phyloP scores from a whole-genome alignment of 148 eudicot species.

The Camellia sinensis region DNA sequence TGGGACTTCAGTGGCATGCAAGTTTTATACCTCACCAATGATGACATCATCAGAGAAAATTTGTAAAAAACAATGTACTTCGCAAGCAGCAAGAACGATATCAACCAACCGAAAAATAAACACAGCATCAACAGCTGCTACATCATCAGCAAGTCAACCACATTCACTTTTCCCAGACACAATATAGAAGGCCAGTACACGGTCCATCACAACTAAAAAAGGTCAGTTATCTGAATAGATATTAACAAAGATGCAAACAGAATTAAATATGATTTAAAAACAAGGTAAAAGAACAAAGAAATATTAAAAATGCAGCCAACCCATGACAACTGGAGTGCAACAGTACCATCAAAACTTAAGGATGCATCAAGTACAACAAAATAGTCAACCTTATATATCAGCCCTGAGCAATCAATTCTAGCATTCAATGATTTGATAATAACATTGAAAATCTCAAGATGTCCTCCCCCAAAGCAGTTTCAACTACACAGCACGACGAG shows the following conservation, averaged over 20 bases:
- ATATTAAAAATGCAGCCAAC: not conserved
- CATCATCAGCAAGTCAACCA: constrained; percentile 26
- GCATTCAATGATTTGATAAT: constrained; percentile 14
- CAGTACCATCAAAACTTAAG: constrained; percentile 7
- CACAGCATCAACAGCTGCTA: constrained; percentile 35
- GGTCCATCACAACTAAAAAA: constrained; percentile 27
- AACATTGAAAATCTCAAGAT: constrained; percentile 16
- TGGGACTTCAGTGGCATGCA: constrained; percentile 9
- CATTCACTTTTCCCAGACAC: constrained; percentile 8
- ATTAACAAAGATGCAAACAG: not conserved
- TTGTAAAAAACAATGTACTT: constrained; percentile 15
- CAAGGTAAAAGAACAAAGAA: not conserved
- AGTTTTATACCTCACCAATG: constrained; percentile 28
- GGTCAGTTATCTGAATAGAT: not conserved
- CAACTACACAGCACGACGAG: constrained; percentile 6
- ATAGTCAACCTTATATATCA: constrained; percentile 21
- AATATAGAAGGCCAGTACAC: constrained; percentile 25
- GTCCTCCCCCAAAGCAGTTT: constrained; percentile 5
- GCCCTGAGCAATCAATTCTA: constrained; percentile 14
- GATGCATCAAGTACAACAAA: constrained; percentile 19
- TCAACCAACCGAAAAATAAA: constrained; percentile 27
- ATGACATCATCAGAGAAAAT: constrained; percentile 12
- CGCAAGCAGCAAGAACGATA: constrained; percentile 29
- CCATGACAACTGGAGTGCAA: constrained; percentile 13
- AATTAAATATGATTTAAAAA: not conserved